These are phyloP conservation scores for Trichoderma asperelloides DNA, from an alignment of 495 filamentous ascomycete species.

Conservation along the genomic window DNA sequence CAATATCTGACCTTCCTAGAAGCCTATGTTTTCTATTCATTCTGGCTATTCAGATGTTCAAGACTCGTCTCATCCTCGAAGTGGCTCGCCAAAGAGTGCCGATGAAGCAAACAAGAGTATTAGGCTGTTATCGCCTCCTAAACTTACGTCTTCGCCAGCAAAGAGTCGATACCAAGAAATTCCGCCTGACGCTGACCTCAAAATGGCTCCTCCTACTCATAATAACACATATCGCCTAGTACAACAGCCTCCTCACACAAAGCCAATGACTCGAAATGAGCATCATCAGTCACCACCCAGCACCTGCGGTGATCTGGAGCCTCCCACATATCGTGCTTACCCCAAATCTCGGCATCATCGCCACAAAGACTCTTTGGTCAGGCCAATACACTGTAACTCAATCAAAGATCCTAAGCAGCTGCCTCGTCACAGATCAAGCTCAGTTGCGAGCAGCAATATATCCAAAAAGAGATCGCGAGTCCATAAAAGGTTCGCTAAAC, in stretches of 20 bases:
- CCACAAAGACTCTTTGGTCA: not conserved
- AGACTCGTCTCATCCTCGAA: not conserved
- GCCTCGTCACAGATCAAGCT: not conserved
- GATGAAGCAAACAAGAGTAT: too few relatives aligned
- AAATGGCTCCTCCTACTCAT: not conserved
- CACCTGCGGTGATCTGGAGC: conserved; percentile 6
- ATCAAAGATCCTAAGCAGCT: not conserved
- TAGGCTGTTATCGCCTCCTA: not conserved
- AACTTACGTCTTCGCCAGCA: not conserved
- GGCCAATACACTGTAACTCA: not conserved
- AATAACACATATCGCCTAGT: not conserved
- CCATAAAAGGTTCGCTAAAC: not conserved
- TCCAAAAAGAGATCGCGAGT: not conserved
- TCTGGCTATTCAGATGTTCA: not conserved
- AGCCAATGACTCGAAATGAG: not conserved
- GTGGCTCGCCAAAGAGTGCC: not conserved
- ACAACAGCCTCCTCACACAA: not conserved
- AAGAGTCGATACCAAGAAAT: not conserved
- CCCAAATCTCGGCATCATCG: not conserved
- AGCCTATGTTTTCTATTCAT: not conserved
- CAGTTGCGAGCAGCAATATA: conserved; percentile 3
- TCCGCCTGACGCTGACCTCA: not conserved
- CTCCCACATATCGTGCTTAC: not conserved
- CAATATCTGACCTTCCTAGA: not conserved
- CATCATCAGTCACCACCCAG: not conserved